Conservation (phyloP, 129 eudicot species). For the Lonicera japonica region DNA sequence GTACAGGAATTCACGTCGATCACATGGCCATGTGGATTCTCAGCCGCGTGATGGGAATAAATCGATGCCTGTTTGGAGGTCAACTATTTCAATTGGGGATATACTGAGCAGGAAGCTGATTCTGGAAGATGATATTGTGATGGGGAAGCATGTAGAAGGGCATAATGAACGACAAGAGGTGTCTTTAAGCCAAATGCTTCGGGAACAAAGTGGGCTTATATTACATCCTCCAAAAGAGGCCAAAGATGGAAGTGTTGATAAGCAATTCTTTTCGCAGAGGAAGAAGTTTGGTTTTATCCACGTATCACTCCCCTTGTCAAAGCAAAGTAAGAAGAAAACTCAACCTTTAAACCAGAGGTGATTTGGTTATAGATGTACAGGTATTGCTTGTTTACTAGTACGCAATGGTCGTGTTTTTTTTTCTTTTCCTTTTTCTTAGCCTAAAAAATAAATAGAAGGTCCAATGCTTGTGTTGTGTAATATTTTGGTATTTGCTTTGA, state of each 20-base stretch:
- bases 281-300: slow-evolving; percentile 81
- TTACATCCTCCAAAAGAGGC: slow-evolving; percentile 34
- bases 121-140: slow-evolving; percentile 49
- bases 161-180: slow-evolving; percentile 34
- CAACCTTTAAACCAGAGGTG: slow-evolving; percentile 41
- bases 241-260: slow-evolving; percentile 41
- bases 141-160: slow-evolving; percentile 36
- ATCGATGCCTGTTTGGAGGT: slow-evolving; percentile 31
- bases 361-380: background rate
- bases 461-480: background rate
- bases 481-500: background rate
- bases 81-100: slow-evolving; percentile 61
- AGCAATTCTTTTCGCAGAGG: slow-evolving; percentile 47
- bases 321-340: slow-evolving; percentile 61
- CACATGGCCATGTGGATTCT: slow-evolving; percentile 16
- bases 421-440: slow-evolving; percentile 12
- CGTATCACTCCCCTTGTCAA: slow-evolving; percentile 49
- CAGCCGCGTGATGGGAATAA: slow-evolving; percentile 27
- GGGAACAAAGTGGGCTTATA: slow-evolving; percentile 60
- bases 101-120: slow-evolving; percentile 54
- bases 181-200: slow-evolving; percentile 73
- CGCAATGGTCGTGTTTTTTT: background rate
- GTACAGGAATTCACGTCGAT: slow-evolving; percentile 24
- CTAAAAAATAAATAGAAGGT: background rate
- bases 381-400: background rate